Evolutionary conservation across 306 rosid species (phyloP).

Genomic region (Gynostemma pentaphyllum): DNA sequence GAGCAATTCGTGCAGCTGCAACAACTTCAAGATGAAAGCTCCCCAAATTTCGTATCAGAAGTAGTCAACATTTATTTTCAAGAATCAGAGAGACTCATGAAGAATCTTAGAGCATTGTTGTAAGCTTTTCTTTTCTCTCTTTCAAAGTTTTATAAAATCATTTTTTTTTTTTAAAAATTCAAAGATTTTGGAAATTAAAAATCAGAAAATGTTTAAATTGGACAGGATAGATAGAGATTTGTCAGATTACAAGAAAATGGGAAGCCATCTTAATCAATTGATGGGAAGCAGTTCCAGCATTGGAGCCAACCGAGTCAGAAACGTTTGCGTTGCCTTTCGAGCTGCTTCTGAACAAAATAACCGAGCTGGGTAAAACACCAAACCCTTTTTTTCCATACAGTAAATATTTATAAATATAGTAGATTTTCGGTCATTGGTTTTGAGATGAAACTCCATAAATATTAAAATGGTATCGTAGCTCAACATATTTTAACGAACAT

Average conservation of each 20-base stretch:
- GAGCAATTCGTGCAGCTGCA: slow-evolving; percentile 94
- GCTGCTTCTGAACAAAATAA: slow-evolving; percentile 68
- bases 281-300: slow-evolving; percentile 96
- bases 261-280: slow-evolving; percentile 83
- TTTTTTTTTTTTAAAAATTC: neutral
- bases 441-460: too few relatives aligned
- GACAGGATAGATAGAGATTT: slow-evolving; percentile 63
- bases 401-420: too few relatives aligned
- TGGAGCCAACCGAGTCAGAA: slow-evolving; percentile 83
- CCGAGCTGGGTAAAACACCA: slow-evolving; percentile 46
- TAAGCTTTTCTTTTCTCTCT: slow-evolving; percentile 13
- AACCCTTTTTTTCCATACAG: neutral
- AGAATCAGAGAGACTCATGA: slow-evolving; percentile 80
- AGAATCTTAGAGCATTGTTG: slow-evolving; percentile 63
- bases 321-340: slow-evolving; percentile 86
- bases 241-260: slow-evolving; percentile 66
- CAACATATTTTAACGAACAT: too few relatives aligned
- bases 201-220: neutral
- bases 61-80: slow-evolving; percentile 89
- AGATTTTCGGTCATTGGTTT: too few relatives aligned
- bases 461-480: too few relatives aligned
- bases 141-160: neutral
- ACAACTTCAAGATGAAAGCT: slow-evolving; percentile 80
- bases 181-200: neutral
- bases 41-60: slow-evolving; percentile 87